These are phyloP conservation scores for Clonostachys sp. DNA, from an alignment of 2,329 filamentous ascomycete genomes.

Conservation along the genomic window DNA sequence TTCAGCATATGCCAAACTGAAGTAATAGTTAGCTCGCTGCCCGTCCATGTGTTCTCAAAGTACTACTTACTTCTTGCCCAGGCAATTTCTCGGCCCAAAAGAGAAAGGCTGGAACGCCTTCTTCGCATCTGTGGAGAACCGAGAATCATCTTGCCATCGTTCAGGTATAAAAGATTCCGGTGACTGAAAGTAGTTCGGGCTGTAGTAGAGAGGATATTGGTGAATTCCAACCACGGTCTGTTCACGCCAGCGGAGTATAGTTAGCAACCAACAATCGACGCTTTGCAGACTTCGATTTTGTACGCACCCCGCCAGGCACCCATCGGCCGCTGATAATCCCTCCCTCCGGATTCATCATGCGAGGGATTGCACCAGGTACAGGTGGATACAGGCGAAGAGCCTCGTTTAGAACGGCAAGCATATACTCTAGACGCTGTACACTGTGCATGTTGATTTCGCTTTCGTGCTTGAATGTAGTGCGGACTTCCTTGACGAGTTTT, in stretches of 20 bases:
- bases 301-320: not conserved
- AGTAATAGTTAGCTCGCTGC: too few relatives aligned
- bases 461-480: not conserved
- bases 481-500: not conserved
- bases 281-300: too few relatives aligned
- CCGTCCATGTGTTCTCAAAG: conserved; percentile 1
- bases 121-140: conserved; percentile 12
- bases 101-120: conserved; percentile 19
- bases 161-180: conserved; percentile 28
- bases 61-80: conserved; percentile 14
- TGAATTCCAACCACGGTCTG: conserved; percentile 24
- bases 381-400: conserved; percentile 27
- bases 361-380: conserved; percentile 5
- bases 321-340: not conserved
- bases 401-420: conserved; percentile 32
- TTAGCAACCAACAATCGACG: not conserved
- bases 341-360: conserved; percentile 4
- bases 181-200: conserved; percentile 19
- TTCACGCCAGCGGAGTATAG: not conserved
- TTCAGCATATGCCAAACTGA: conserved; percentile 41
- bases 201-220: conserved; percentile 24
- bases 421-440: conserved; percentile 24
- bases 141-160: conserved; percentile 19
- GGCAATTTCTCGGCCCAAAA: conserved; percentile 18
- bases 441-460: conserved; percentile 22